A percentile compares a stretch with the other conserved stretches of the same genome.
These are phyloP conservation scores for Chlamydomonas reinhardtii DNA, from an alignment of 163 green algal genomes.

Conservation along the genomic window DNA sequence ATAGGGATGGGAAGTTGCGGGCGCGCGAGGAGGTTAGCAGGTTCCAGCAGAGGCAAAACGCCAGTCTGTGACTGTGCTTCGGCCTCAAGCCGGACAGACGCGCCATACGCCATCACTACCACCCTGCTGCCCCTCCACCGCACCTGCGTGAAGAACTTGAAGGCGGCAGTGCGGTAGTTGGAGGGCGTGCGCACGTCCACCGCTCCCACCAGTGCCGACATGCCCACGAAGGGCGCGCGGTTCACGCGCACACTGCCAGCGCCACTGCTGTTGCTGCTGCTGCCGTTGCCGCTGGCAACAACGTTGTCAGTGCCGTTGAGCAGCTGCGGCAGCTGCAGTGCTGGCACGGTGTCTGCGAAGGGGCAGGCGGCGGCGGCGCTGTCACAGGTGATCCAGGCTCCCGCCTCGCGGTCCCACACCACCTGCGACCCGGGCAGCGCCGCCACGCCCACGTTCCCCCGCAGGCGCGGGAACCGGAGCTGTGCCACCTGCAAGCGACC, in stretches of 20 bases:
- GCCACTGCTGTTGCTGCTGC: not conserved
- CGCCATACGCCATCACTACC: no score
- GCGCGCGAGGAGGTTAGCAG: no score
- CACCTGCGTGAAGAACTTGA: not conserved
- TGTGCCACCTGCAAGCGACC: constrained; percentile 10
- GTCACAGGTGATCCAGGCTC: constrained; percentile 23
- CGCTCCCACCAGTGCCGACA: constrained; percentile 27
- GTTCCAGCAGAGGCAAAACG: no score
- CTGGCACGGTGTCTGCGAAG: not conserved
- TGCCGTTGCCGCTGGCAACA: no score
- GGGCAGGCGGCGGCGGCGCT: not conserved
- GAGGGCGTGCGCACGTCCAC: not conserved
- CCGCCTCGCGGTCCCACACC: constrained; percentile 10
- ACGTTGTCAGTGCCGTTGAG: no score
- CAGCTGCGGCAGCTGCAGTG: not conserved
- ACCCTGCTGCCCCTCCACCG: no score
- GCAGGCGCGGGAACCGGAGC: constrained; percentile 9
- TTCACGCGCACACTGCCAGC: not conserved
- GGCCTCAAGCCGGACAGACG: no score
- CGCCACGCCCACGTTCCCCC: not conserved
- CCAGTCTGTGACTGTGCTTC: no score
- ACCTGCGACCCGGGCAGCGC: constrained; percentile 1
- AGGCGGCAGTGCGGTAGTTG: not conserved
- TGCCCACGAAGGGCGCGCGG: constrained; percentile 13
- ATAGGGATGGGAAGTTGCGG: no score